Evolutionary conservation across 2,329 filamentous ascomycete genomes (phyloP).

Genomic region (Neopestalotiopsis sp.): DNA sequence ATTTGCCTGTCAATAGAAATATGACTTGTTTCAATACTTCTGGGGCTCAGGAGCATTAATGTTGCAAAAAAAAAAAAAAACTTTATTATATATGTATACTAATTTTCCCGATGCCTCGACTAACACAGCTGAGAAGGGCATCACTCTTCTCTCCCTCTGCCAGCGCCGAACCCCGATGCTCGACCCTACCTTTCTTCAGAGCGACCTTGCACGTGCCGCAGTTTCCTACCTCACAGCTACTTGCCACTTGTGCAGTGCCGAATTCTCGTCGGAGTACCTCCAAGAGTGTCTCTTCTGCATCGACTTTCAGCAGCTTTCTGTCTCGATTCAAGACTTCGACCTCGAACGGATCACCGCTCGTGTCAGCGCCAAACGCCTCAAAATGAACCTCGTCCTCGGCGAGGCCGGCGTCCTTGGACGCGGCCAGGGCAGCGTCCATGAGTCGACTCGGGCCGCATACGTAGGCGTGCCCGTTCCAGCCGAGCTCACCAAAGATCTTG

Average conservation of each 20-base stretch:
- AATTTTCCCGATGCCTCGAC: conserved; percentile 56
- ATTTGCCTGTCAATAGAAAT: conserved; percentile 8
- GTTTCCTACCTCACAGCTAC: conserved; percentile 60
- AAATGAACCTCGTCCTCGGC: conserved; percentile 60
- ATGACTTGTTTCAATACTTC: background rate
- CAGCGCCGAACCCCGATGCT: conserved; percentile 56
- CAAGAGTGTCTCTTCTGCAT: conserved; percentile 54
- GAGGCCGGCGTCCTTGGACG: conserved; percentile 49
- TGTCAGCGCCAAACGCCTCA: conserved; percentile 62
- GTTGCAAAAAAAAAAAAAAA: background rate
- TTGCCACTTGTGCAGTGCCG: conserved; percentile 45
- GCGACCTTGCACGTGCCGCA: conserved; percentile 57
- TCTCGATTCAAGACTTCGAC: conserved; percentile 52
- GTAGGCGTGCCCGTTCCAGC: conserved; percentile 64
- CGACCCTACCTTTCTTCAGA: conserved; percentile 48
- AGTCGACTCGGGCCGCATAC: conserved; percentile 65
- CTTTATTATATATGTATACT: conserved; percentile 46
- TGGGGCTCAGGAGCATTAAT: too few relatives aligned
- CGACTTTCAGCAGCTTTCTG: conserved; percentile 46
- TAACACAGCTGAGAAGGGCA: conserved; percentile 58
- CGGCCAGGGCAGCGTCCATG: conserved; percentile 55
- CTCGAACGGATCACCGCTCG: conserved; percentile 64
- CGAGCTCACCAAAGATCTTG: conserved; percentile 48
- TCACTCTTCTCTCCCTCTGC: conserved; percentile 48
- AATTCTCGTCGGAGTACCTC: conserved; percentile 52